Evolutionary conservation across 2,329 filamentous ascomycete species (phyloP), one percentile per base, ranked within the genome.

Genomic region (Ophiostoma quercus): DNA sequence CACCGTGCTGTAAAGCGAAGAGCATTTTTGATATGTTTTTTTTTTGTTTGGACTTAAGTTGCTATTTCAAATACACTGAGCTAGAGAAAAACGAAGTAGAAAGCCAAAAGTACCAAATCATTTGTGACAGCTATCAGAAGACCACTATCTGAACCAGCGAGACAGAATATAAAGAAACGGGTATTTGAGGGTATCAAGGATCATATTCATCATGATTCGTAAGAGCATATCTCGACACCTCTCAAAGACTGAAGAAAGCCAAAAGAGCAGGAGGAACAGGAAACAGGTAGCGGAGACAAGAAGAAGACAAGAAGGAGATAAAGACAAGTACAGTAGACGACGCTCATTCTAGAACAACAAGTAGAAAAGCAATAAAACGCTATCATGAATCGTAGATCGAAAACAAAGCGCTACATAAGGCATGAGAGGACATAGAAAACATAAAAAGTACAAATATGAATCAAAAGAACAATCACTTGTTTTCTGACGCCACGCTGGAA

Each of bases 281-380:
- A 41, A 41, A 41, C 12, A 41, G 12, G 12, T 39, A 39, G 11
- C 8, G 9, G 37, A 39, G 39, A 41, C 39, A 57, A 57, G 7
- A 4, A 60, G 14, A 60, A 32, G 32, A 16, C 14, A 12, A 3
- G 32, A 29, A 60, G 12, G 1, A 60, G 22, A 32, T 3, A 60
- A n/a, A 14, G 16, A 60, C 11, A 32, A 60, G 2, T 32, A 29
- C 22, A 29, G 22, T 29, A 32, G 25, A 2, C 6, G 25, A 60
- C 57, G 57, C 57, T 57, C 51, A 57, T 57, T 12, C 25, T 60
- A 60, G 25, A 60, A 29, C 11, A 62, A 32, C 51, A 62, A 62
- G 25, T 32, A 62, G 25, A 62, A 32, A 32, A 16, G 43, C 7
- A 62, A 29, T 29, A 8, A 3, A 62, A 62, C 57, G 57, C 57